Percentiles rank a stretch among this genome's conserved stretches.
Conservation (phyloP, 768 basidiomycete genomes). For the Auriscalpium vulgare region DNA sequence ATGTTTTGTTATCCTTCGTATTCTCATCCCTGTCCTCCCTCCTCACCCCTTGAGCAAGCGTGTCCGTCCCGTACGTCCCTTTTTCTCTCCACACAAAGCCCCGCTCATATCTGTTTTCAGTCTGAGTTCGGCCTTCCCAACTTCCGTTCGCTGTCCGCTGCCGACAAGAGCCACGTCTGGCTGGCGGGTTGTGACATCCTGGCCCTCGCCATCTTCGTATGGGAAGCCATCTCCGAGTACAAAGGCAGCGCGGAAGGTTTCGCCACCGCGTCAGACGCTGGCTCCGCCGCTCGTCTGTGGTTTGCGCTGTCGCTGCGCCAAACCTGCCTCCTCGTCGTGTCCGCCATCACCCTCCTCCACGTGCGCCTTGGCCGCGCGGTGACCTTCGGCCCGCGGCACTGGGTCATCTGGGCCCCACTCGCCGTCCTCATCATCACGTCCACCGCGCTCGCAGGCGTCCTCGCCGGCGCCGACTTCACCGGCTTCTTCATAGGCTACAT, state of each 20-base stretch:
- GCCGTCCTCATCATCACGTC: slow-evolving; percentile 46
- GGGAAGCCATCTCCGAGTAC: slow-evolving; percentile 54
- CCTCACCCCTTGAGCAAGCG: slow-evolving; percentile 67
- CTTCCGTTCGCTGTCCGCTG: slow-evolving; percentile 55
- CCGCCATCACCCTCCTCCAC: slow-evolving; percentile 54
- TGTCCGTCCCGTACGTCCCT: slow-evolving; percentile 55
- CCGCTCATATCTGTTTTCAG: slow-evolving; percentile 29
- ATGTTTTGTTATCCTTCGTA: slow-evolving; percentile 68
- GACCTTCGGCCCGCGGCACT: slow-evolving; percentile 61
- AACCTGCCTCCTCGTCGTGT: slow-evolving; percentile 57
- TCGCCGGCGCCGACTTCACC: slow-evolving; percentile 44
- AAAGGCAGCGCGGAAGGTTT: slow-evolving; percentile 36
- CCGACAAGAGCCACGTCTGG: slow-evolving; percentile 70
- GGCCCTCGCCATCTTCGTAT: slow-evolving; percentile 54
- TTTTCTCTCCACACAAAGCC: slow-evolving; percentile 13
- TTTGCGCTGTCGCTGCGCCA: slow-evolving; percentile 58
- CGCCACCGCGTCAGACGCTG: slow-evolving; percentile 39
- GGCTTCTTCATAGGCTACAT: slow-evolving; percentile 55
- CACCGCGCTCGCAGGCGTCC: slow-evolving; percentile 48
- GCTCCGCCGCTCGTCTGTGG: slow-evolving; percentile 59
- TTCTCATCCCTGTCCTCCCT: slow-evolving; percentile 67
- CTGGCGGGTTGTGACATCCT: slow-evolving; percentile 59
- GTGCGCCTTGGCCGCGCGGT: slow-evolving; percentile 64
- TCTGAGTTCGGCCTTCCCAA: slow-evolving; percentile 71
- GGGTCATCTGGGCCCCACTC: slow-evolving; percentile 67